Evolutionary conservation across 2,329 filamentous ascomycete genomes (phyloP), one percentile per base, ranked within the genome.

Genomic region (Cladobotryum protrusum): DNA sequence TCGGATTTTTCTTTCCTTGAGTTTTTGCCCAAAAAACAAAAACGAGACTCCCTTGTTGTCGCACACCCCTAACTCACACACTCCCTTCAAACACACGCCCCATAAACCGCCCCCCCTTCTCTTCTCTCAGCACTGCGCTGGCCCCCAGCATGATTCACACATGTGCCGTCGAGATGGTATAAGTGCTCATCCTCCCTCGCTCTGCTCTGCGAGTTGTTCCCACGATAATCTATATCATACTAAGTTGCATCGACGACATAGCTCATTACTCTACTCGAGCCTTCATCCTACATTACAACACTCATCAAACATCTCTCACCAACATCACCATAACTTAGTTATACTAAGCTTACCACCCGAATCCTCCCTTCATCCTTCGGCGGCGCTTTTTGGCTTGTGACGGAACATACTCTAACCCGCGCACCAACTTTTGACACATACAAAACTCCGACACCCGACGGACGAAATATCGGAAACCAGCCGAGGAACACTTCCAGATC

Each of bases 121-220:
- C 48, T 33, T 47, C 37, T 48, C 48, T 39, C 48, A 47, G 52
- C 52, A 53, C 45, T 9, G 37, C 40, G 40, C 18, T 37, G 35
- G 35, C 40, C 40, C 40, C 18, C 18, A 42, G 35, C 12, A 13
- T 53, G 51, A 57, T 53, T 53, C 51, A 59, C 47, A 54, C 53
- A 58, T 57, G 57, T 59, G 57, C 57, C 56, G 53, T 49, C 46
- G 33, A 18, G 50, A 52, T 52, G 47, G 20, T 45, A 58, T 58
- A 59, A 57, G 56, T 57, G 50, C 42, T 42, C 39, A 52, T 47
- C 17, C 49, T 49, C 45, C 51, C 53, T 53, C 46, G 15, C 14
- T 37, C 35, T 37, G 35, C 35, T 37, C 14, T n/a, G 14, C 17
- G 14, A n/a, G 35, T 37, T n/a, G 35, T 9, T 29, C 24, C 24